Evolutionary conservation across 345 rosid species (phyloP), one percentile per base, ranked within the genome.

Genomic region (Eucalyptus sp.): DNA sequence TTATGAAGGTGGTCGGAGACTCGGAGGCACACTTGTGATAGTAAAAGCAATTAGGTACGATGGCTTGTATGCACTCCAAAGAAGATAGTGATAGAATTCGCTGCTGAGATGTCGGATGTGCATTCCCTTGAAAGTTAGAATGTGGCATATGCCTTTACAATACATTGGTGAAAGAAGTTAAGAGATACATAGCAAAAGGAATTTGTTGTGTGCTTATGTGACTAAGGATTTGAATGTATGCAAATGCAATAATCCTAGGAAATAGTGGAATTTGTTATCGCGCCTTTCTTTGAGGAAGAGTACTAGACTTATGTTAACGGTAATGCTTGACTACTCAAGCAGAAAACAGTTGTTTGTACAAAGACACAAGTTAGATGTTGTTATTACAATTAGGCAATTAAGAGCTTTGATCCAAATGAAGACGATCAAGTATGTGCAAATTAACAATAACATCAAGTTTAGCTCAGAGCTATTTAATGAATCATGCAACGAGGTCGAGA

Each of bases 111-210:
- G 20, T 66, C 5, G 3, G 17, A n/a, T 66, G 76, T 10, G 4
- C 37, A 66, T 66, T 66, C 33, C 41, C 37, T n/a, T 31, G 20
- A 31, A 16, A n/a, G 76, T 66, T 17, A 15, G 10, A 66, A 66
- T 15, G 76, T n/a, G 11, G 41, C 76, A 31, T 64, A 13, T 64
- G 76, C 3, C 9, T 64, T n/a, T 64, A n/a, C 18, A n/a, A n/a
- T 64, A 7, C 41, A n/a, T 0, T n/a, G 18, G 20, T n/a, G 20
- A 64, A n/a, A 64, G 37, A 62, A 13, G 71, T 62, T 7, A 12
- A 6, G 15, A 29, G 4, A n/a, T 29, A n/a, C 2, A 14, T 17
- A 31, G 10, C 0, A 0, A 31, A 62, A 15, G 18, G 10, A 66
- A 66, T 14, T 16, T 66, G 41, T 14, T 66, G 3, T 31, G 76